phyloP scores from a whole-genome alignment of 2,329 filamentous ascomycete species.

The Hypoxylon sp. region DNA sequence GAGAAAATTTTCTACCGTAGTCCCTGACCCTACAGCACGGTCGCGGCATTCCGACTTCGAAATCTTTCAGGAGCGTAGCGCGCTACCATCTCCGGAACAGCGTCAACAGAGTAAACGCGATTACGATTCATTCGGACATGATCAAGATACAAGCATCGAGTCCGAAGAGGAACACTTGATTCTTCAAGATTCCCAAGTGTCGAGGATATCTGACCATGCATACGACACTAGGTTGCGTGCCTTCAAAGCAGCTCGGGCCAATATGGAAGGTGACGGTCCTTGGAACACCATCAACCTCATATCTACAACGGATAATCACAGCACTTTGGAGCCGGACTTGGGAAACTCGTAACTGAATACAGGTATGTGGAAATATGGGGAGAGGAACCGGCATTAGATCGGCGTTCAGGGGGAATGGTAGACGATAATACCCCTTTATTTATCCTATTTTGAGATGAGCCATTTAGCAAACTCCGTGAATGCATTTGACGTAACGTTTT shows the following conservation, averaged over 20 bases:
- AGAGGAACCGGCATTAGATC: background rate
- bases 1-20: background rate
- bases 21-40: background rate
- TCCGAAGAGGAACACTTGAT: conserved; percentile 43
- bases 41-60: background rate
- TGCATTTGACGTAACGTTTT: conserved; percentile 16
- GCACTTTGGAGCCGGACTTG: conserved; percentile 55
- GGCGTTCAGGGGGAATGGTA: conserved; percentile 11
- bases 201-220: conserved; percentile 50
- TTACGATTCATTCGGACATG: conserved; percentile 24
- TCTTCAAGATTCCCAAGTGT: conserved; percentile 53
- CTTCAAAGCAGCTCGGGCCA: conserved; percentile 52
- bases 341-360: conserved; percentile 36
- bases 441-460: conserved; percentile 18
- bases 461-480: conserved; percentile 21
- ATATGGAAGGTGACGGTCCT: conserved; percentile 39
- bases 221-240: conserved; percentile 53
- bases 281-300: conserved; percentile 54
- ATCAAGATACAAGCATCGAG: background rate
- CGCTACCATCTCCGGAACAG: background rate
- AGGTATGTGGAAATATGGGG: background rate
- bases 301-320: conserved; percentile 60
- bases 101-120: conserved; percentile 20
- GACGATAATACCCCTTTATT: background rate
- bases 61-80: background rate